Conservation (phyloP, 371 early-diverging fungal species). For the Capniomyces stellatus region DNA sequence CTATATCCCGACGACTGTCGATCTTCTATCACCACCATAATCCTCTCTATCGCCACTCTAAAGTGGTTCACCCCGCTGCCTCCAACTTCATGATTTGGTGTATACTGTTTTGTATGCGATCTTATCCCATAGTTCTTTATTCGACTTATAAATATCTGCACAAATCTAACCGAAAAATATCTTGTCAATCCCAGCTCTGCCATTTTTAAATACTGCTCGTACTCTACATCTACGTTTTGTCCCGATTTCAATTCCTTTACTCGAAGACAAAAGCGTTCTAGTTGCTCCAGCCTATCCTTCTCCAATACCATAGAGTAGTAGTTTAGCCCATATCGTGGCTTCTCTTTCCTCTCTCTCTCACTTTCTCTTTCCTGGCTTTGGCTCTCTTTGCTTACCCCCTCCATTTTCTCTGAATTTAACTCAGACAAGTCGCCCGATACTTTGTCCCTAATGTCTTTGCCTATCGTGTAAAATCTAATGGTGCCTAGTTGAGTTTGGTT, state of each 20-base stretch:
- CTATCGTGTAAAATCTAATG: too few species aligned
- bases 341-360: neutral
- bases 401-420: too few species aligned
- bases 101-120: neutral
- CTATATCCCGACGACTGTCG: neutral
- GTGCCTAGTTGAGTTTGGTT: too few species aligned
- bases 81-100: neutral
- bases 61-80: neutral
- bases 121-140: neutral
- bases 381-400: neutral
- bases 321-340: neutral
- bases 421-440: too few species aligned
- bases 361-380: neutral
- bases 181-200: neutral
- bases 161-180: neutral
- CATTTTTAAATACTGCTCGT: neutral
- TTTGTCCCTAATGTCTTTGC: too few species aligned
- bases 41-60: neutral
- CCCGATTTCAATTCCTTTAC: neutral
- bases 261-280: neutral
- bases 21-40: neutral
- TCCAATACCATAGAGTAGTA: neutral
- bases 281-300: neutral
- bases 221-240: neutral
- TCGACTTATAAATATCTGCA: neutral